Percentiles rank a stretch among this genome's conserved stretches.
Evolutionary conservation across 345 rosid species (phyloP).

Genomic region (Eucalyptus pumila): DNA sequence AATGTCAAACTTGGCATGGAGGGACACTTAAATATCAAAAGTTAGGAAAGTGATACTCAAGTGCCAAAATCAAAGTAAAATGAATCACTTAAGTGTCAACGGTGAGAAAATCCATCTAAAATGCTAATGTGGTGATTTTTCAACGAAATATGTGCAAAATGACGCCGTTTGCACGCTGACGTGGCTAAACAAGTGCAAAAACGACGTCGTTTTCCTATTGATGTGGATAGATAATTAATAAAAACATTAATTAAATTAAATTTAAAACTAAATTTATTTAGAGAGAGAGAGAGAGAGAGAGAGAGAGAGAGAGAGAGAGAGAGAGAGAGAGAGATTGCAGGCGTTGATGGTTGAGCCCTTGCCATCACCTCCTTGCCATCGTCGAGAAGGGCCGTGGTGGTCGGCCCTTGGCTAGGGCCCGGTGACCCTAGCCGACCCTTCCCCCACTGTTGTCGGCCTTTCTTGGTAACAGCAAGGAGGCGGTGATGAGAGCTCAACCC

Average conservation of each 20-base stretch:
- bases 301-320: accelerated
- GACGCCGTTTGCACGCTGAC: accelerated
- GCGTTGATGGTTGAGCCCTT: accelerated
- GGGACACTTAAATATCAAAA: accelerated
- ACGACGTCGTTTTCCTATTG: accelerated
- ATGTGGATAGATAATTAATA: too few species aligned
- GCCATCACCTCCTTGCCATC: accelerated
- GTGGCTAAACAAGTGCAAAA: too few species aligned
- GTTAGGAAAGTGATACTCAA: accelerated
- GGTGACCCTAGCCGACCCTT: accelerated
- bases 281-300: too few species aligned
- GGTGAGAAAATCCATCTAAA: too few species aligned
- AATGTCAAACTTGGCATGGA: accelerated
- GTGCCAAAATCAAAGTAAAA: accelerated
- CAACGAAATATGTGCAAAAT: accelerated
- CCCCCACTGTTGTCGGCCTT: accelerated
- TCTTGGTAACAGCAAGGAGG: accelerated
- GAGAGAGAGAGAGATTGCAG: accelerated
- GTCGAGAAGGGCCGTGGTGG: accelerated
- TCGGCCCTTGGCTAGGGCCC: accelerated
- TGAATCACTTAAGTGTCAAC: accelerated
- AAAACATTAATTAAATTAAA: too few species aligned
- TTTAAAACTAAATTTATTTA: too few species aligned
- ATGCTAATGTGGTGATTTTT: accelerated
- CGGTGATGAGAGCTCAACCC: accelerated